Evolutionary conservation across 805 yeast species (phyloP), one percentile per base, ranked within the genome.

Genomic region (Metschnikowia borealis): DNA sequence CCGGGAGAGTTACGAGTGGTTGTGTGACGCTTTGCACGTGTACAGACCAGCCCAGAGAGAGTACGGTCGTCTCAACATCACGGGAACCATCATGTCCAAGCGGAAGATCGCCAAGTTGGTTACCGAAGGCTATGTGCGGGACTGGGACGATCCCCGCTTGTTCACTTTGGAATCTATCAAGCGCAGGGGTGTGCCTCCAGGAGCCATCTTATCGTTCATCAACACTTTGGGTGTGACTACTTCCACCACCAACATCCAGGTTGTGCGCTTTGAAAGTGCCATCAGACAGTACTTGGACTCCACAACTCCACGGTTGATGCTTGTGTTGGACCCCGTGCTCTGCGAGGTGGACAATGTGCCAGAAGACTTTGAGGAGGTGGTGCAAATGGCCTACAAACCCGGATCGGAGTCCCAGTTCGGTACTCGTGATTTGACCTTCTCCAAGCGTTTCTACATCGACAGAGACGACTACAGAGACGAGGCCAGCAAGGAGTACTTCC

Each of bases 1-100:
- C 26, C 82, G 99, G 65, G 96, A 92, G 73, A 85, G 95, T 63
- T 94, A 94, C 69, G 99, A 94, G 71, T 94, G 99, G 99, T 79
- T 94, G 59, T 92, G 98, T 75, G 98, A 94, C 62, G 91, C 85
- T 36, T 82, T 94, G 53, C 91, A 88, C 63, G 96, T 94, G 43
- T 94, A 89, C 73, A 85, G 96, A 76, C 99, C 99, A 32, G 96
- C 97, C 11, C 99, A 94, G 79, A 85, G 99, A 69, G 99, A 94
- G 70, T 94, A 91, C 62, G 99, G 99, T 58, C 84, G 99, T 69
- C 81, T 94, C 66, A 94, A 91, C 68, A 81, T 94, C 59, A 87
- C 96, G 2, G 99, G 99, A 49, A 88, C 98, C 10, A 83, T 94
- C 54, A 74, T 94, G 81, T 89, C 96, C 52, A 94, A 94, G 79